Evolutionary conservation across 805 yeast species (phyloP).

Genomic region (Lipomyces anomalus): DNA sequence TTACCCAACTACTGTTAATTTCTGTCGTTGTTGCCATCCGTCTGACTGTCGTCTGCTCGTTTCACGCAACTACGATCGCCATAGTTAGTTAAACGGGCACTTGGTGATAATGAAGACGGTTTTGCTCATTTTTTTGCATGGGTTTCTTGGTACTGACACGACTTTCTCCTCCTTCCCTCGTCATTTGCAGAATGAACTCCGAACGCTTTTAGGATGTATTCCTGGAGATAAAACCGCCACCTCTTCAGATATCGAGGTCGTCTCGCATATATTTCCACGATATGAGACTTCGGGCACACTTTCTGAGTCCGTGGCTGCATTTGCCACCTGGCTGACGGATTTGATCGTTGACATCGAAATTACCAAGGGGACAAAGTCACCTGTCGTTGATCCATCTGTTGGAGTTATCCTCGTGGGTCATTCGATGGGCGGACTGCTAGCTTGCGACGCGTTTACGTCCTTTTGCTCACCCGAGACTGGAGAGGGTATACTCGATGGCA

Average conservation of each 20-base stretch:
- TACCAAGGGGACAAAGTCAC: conserved; percentile 12
- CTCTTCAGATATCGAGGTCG: too few species aligned
- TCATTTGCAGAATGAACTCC: neutral
- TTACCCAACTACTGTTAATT: too few species aligned
- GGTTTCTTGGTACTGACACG: conserved; percentile 19
- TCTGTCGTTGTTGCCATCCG: too few species aligned
- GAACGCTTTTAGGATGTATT: neutral
- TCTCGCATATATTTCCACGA: too few species aligned
- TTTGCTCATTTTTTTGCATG: conserved; percentile 18
- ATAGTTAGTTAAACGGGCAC: too few species aligned
- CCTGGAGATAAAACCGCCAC: too few species aligned
- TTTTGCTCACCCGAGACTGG: too few species aligned
- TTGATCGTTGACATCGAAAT: conserved; percentile 19
- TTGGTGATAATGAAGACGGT: conserved; percentile 18
- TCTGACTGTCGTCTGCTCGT: too few species aligned
- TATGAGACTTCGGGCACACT: conserved; percentile 21
- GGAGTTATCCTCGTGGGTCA: conserved; percentile 21
- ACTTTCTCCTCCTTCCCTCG: conserved; percentile 14
- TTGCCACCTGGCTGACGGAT: conserved; percentile 10
- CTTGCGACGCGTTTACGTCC: conserved; percentile 14
- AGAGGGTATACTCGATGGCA: conserved; percentile 15
- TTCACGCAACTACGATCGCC: too few species aligned
- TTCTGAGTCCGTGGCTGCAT: conserved; percentile 7
- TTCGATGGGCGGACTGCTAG: conserved; percentile 23
- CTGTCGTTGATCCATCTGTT: conserved; percentile 17